Conservation (phyloP, 2,329 filamentous ascomycete species). For the Colletotrichum sp. region DNA sequence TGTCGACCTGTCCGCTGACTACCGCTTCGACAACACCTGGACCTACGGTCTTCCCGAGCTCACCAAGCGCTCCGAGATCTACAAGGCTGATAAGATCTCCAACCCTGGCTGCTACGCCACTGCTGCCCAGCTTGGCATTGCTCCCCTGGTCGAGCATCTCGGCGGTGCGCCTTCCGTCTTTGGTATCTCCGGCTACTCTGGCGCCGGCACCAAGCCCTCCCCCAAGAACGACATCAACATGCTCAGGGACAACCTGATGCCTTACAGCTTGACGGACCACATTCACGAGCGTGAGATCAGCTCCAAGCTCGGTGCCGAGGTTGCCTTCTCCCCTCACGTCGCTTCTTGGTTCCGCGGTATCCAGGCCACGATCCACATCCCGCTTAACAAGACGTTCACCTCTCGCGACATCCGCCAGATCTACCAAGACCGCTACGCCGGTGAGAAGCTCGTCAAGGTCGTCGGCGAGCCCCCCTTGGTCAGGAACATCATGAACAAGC, state of each 20-base stretch:
- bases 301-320: slow-evolving; percentile 72
- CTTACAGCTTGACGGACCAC: slow-evolving; percentile 91
- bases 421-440: slow-evolving; percentile 95
- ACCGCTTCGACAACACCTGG: slow-evolving; percentile 86
- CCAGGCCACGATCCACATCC: slow-evolving; percentile 88
- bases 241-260: slow-evolving; percentile 86
- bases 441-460: slow-evolving; percentile 93
- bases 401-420: slow-evolving; percentile 91
- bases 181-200: slow-evolving; percentile 92
- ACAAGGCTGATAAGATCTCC: slow-evolving; percentile 79
- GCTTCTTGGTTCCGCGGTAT: slow-evolving; percentile 98
- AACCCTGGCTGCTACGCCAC: slow-evolving; percentile 98
- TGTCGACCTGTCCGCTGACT: slow-evolving; percentile 95
- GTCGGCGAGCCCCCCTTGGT: slow-evolving; percentile 85
- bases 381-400: slow-evolving; percentile 83
- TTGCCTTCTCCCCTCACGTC: slow-evolving; percentile 92
- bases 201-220: slow-evolving; percentile 91
- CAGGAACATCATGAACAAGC: slow-evolving; percentile 82
- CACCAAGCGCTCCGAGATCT: slow-evolving; percentile 76
- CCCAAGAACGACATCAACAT: slow-evolving; percentile 90
- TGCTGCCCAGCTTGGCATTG: slow-evolving; percentile 86
- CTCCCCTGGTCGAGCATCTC: slow-evolving; percentile 78
- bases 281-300: slow-evolving; percentile 94
- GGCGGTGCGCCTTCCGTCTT: slow-evolving; percentile 83
- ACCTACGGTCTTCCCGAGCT: slow-evolving; percentile 92